A percentile compares a stretch with the other conserved stretches of the same genome.
Conservation (phyloP, 2,329 filamentous ascomycete genomes). For the Aspergillus hiratsukae region DNA sequence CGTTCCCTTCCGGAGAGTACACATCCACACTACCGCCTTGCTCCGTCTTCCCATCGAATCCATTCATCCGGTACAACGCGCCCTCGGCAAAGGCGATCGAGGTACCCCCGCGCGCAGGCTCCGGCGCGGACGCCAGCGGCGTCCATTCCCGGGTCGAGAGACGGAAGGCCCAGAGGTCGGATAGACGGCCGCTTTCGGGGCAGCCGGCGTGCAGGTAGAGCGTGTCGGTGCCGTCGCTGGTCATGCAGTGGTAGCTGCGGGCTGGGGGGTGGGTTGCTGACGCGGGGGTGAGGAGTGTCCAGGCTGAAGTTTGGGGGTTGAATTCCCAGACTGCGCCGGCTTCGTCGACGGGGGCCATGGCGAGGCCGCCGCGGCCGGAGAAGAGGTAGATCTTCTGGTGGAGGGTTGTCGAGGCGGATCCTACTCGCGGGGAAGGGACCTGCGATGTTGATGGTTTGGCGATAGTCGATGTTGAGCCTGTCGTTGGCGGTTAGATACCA, state of each 20-base stretch:
- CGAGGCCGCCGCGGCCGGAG: slow-evolving; percentile 67
- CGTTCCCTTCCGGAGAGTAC: slow-evolving; percentile 36
- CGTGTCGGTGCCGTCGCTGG: slow-evolving; percentile 60
- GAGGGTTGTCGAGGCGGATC: slow-evolving; percentile 66
- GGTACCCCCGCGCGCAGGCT: slow-evolving; percentile 61
- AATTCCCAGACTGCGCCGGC: slow-evolving; percentile 71
- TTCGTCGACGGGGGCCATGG: slow-evolving; percentile 69
- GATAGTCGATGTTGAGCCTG: neutral
- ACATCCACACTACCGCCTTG: slow-evolving; percentile 69
- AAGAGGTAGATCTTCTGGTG: slow-evolving; percentile 72
- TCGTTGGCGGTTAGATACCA: neutral
- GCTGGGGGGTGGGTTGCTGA: slow-evolving; percentile 50
- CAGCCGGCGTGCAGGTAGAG: slow-evolving; percentile 76
- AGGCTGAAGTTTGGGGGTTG: slow-evolving; percentile 59
- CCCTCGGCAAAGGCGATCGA: slow-evolving; percentile 61
- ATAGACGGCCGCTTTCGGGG: slow-evolving; percentile 57
- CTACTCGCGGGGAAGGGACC: slow-evolving; percentile 64
- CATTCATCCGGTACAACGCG: slow-evolving; percentile 72
- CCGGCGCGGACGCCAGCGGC: slow-evolving; percentile 63
- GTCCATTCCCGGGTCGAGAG: slow-evolving; percentile 62
- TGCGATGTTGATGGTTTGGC: slow-evolving; percentile 5
- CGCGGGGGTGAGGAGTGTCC: slow-evolving; percentile 61
- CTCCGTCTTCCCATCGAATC: slow-evolving; percentile 67
- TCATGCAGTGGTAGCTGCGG: slow-evolving; percentile 66
- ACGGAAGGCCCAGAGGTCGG: slow-evolving; percentile 76